Percentiles rank a stretch among this genome's conserved stretches.
Conservation (phyloP, 208 protist species). For the Leishmania braziliensis region DNA sequence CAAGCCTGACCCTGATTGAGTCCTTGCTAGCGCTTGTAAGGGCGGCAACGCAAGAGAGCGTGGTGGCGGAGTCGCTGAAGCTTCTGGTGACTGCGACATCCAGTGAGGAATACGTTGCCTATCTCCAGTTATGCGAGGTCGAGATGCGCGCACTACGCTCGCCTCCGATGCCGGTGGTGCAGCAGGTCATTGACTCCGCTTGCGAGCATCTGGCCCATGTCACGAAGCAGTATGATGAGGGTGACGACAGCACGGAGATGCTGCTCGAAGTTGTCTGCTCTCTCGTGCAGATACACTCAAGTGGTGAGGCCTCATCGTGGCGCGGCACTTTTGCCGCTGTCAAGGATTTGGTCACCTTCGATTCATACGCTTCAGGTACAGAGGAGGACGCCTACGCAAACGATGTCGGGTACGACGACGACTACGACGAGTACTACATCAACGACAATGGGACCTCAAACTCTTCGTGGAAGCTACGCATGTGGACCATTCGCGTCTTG, state of each 20-base stretch:
- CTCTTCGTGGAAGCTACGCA: slow-evolving; percentile 61
- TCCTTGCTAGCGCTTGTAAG: slow-evolving; percentile 21
- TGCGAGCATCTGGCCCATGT: slow-evolving; percentile 20
- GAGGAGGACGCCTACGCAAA: slow-evolving; percentile 7
- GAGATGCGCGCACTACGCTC: slow-evolving; percentile 26
- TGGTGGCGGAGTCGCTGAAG: slow-evolving; percentile 16
- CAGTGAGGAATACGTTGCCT: slow-evolving; percentile 26
- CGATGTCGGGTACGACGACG: slow-evolving; percentile 16
- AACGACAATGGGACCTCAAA: slow-evolving; percentile 42
- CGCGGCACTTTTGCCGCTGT: slow-evolving; percentile 31
- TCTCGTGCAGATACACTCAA: slow-evolving; percentile 12
- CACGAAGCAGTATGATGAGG: slow-evolving; percentile 23
- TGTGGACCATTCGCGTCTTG: slow-evolving; percentile 39
- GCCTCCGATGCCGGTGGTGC: slow-evolving; percentile 17
- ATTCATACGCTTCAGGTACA: slow-evolving; percentile 37
- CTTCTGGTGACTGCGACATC: slow-evolving; percentile 16
- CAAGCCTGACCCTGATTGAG: slow-evolving; percentile 22
- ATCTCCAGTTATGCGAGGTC: slow-evolving; percentile 37
- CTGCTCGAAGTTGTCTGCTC: slow-evolving; percentile 29
- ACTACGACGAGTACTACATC: slow-evolving; percentile 45
- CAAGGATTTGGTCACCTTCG: slow-evolving; percentile 39
- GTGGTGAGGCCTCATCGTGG: slow-evolving; percentile 11
- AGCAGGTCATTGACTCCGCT: slow-evolving; percentile 20
- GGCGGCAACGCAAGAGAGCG: slow-evolving; percentile 19
- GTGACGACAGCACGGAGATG: slow-evolving; percentile 28